Conservation (phyloP, 176 grass and related monocot species). For the Melocanna baccifera region DNA sequence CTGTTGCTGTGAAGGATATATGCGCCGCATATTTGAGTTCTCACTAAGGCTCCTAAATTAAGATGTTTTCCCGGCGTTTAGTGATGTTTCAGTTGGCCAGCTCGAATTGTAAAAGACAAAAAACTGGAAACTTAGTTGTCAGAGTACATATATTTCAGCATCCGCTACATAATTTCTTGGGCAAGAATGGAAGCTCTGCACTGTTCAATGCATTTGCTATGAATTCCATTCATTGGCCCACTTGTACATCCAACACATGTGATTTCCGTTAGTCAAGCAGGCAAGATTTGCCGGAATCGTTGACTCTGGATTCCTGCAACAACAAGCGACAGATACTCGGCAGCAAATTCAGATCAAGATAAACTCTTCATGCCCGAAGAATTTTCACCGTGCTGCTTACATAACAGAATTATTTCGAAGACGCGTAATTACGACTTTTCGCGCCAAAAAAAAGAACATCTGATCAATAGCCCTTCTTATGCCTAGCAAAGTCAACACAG, state of each 20-base stretch:
- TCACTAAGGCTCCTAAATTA: background rate
- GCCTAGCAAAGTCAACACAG: slow-evolving; percentile 3
- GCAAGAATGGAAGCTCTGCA: background rate
- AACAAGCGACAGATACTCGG: slow-evolving; percentile 37
- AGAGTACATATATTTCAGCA: background rate
- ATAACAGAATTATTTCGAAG: background rate
- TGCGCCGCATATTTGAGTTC: background rate
- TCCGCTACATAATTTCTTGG: background rate
- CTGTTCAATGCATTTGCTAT: background rate
- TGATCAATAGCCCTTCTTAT: slow-evolving; percentile 13
- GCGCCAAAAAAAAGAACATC: background rate
- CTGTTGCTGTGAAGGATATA: background rate
- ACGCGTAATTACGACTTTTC: slow-evolving; percentile 4
- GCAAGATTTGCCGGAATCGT: slow-evolving; percentile 41
- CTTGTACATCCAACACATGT: slow-evolving; percentile 9
- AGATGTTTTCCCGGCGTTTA: background rate
- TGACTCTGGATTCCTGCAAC: slow-evolving; percentile 34
- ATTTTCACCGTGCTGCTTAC: slow-evolving; percentile 18
- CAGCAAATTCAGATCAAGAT: slow-evolving; percentile 31
- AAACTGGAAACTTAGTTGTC: background rate
- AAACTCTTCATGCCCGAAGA: background rate
- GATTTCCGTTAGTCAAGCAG: slow-evolving; percentile 35
- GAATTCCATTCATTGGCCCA: background rate
- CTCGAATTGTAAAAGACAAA: background rate
- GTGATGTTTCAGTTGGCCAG: background rate